Percentiles rank a stretch among this genome's conserved stretches.
phyloP scores from a whole-genome alignment of 2,329 filamentous ascomycete species.

The Clathrospora elynae region DNA sequence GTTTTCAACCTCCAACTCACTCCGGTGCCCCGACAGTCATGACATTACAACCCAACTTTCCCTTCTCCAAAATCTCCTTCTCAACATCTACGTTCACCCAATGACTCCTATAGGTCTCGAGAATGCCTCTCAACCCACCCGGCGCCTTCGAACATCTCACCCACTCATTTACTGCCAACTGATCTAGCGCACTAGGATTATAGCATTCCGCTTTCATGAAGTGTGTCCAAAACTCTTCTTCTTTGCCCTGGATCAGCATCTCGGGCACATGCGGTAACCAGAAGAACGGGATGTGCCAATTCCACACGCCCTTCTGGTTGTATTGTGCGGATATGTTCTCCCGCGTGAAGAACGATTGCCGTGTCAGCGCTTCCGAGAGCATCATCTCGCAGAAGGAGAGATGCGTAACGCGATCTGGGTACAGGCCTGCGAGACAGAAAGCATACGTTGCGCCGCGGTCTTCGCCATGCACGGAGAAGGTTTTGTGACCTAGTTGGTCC shows the following conservation, averaged over 20 bases:
- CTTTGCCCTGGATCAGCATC: constrained; percentile 48
- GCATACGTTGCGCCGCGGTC: constrained; percentile 26
- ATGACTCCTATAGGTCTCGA: constrained; percentile 29
- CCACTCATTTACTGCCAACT: constrained; percentile 29
- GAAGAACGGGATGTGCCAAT: constrained; percentile 38
- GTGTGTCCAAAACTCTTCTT: constrained; percentile 48
- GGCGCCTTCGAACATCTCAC: constrained; percentile 25
- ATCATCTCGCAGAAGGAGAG: constrained; percentile 30
- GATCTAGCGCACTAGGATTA: constrained; percentile 45
- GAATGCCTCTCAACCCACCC: constrained; percentile 23
- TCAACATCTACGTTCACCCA: constrained; percentile 30
- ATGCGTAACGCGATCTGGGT: constrained; percentile 23
- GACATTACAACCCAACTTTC: constrained; percentile 23
- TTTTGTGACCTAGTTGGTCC: constrained; percentile 63
- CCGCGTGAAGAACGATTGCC: constrained; percentile 28
- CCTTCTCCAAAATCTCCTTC: constrained; percentile 22
- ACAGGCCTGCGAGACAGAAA: constrained; percentile 26
- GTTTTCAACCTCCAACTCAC: constrained; percentile 5
- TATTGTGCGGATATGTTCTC: constrained; percentile 29
- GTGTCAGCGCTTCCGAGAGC: constrained; percentile 21
- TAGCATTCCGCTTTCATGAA: constrained; percentile 51
- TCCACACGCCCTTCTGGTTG: constrained; percentile 27
- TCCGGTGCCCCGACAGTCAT: constrained; percentile 31
- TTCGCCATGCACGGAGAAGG: constrained; percentile 74
- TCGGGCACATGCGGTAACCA: constrained; percentile 48